Evolutionary conservation across 2,329 filamentous ascomycete species (phyloP).

Genomic region (Aspergillus alliaceus): DNA sequence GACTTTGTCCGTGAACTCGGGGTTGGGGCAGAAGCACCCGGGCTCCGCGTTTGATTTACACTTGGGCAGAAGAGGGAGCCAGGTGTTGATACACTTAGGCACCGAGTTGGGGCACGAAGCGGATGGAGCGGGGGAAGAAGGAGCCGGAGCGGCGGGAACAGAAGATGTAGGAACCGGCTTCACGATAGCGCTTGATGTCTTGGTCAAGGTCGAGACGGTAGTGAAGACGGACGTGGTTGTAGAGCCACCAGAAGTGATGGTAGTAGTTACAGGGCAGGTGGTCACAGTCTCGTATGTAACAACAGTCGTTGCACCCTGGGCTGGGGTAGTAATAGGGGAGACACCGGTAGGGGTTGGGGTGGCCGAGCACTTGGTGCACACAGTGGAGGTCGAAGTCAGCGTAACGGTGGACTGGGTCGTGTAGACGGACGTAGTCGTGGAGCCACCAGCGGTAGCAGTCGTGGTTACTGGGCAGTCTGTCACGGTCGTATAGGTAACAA

Average conservation of each 20-base stretch:
- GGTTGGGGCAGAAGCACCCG: constrained; percentile 82
- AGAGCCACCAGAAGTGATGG: constrained; percentile 46
- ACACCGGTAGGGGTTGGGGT: constrained; percentile 1
- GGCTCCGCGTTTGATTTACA: constrained; percentile 84
- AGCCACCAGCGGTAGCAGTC: constrained; percentile 44
- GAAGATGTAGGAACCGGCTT: background rate
- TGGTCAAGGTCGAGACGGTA: constrained; percentile 53
- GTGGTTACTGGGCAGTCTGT: constrained; percentile 33
- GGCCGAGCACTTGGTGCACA: background rate
- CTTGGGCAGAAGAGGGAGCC: constrained; percentile 64
- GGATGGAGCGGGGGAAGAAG: constrained; percentile 29
- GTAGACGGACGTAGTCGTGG: constrained; percentile 49
- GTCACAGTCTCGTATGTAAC: constrained; percentile 32
- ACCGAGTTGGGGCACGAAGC: constrained; percentile 66
- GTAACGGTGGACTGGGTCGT: constrained; percentile 4
- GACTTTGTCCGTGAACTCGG: constrained; percentile 73
- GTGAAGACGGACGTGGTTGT: constrained; percentile 55
- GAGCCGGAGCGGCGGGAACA: constrained; percentile 8
- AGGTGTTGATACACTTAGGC: constrained; percentile 89
- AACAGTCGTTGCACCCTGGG: constrained; percentile 19
- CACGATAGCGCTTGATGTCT: constrained; percentile 21
- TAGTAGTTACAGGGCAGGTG: constrained; percentile 34
- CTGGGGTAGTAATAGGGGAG: constrained; percentile 3
- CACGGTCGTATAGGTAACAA: constrained; percentile 27
- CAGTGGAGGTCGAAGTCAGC: constrained; percentile 14